Evolutionary conservation across 768 basidiomycete genomes (phyloP), one percentile per base, ranked within the genome.

Genomic region (Lentinula detonsa): DNA sequence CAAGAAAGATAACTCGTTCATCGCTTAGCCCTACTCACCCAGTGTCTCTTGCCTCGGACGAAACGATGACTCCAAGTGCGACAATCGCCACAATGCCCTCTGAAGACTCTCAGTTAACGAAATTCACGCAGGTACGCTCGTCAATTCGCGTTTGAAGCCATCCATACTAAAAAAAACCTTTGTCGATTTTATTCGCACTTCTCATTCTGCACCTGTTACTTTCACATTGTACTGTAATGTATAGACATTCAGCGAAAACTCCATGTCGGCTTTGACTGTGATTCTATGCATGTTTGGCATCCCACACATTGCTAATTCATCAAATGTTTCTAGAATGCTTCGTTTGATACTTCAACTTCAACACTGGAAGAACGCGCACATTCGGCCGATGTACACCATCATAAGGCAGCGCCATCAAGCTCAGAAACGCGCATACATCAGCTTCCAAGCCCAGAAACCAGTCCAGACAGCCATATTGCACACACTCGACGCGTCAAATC

Each of bases 91-190:
- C 57, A 11, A 61, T 53, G 1, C 60, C 63, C 3, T 65, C 64
- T 8, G 50, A 63, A 58, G 66, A 62, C 40, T 71, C 70, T 28
- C 62, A 66, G 37, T 57, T 71, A 60, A 56, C 23, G 11, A 40
- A 21, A 43, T 42, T 56, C 28, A 33, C 55, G 18, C 53, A 35
- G 40, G 55, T 56, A 15, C 3, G 55, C 43, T 43, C 23, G 4
- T 28, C 18, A 3, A 8, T 33, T 16, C 37, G 39, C 23, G 1
- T 43, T 7, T 23, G 8, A 18, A 28, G 6, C 9, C 5, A 31
- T 28, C 13, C 35, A 18, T 9, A 55, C 10, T 6, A n/a, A 53
- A 34, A 34, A 55, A 21, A 21, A 21, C 21, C 21, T 21, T 21
- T 21, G 21, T 21, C 21, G 21, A 21, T 21, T 21, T 21, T 21